Evolutionary conservation across 208 protist genomes (phyloP), one percentile per base, ranked within the genome.

Genomic region (Trypanosoma platydactyli): DNA sequence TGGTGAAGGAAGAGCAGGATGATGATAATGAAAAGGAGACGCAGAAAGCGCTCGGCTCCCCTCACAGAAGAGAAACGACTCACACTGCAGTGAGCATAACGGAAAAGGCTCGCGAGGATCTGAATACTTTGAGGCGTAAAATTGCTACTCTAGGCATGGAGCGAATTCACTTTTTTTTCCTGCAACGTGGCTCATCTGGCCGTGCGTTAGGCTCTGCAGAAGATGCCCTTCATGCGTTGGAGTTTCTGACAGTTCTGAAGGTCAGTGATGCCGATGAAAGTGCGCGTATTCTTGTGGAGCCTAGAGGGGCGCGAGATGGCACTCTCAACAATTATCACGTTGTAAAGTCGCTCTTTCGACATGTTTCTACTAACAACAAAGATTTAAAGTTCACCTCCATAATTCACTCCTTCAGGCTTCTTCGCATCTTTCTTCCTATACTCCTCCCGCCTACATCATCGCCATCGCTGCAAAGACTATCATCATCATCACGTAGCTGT

Each of bases 321-420:
- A 38, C 33, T 3, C 33, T 38, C 33, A 9, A 38, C 33, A 38
- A 38, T 38, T 9, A 9, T 38, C 33, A 38, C 33, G 9, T 38
- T 9, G 33, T 38, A 38, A 38, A 3, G 3, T 70, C 59, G 24
- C 48, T 80, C 7, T 73, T 86, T 60, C 44, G 53, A 20, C 60
- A 70, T 54, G 33, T 75, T 57, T 33, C 45, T 3, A 65, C 56
- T 56, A 67, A 77, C 49, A 62, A 62, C 55, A 77, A 65, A n/a
- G 71, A 87, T 16, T 60, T 94, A 27, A 84, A 80, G 42, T 82
- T 94, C 59, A 94, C 88, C 1, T 74, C 75, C 44, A 41, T 94
- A 33, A 82, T 94, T 30, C 88, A 91, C 56, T 74, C 59, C 27
- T 94, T 88, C 64, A 75, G 77, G 7, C 70, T 94, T 41, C 68